These are phyloP conservation scores for Seminavis robusta DNA, from an alignment of 108 stramenopile genomes.

Conservation along the genomic window DNA sequence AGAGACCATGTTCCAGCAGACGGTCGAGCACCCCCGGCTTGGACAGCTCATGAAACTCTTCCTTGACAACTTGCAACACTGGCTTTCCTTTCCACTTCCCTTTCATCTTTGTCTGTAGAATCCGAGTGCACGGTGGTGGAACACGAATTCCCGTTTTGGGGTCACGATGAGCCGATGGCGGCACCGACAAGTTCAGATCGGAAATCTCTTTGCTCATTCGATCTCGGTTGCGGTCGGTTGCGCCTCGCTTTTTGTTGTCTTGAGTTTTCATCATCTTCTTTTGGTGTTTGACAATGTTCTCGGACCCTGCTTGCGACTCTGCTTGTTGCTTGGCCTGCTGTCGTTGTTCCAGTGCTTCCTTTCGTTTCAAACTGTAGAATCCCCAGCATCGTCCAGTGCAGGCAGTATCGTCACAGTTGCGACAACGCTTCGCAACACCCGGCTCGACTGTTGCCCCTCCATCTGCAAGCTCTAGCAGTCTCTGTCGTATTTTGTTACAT, in stretches of 20 bases:
- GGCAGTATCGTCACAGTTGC: constrained; percentile 59
- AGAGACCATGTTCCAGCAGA: constrained; percentile 38
- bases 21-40: constrained; percentile 19
- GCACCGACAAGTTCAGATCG: constrained; percentile 26
- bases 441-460: constrained; percentile 1
- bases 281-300: no score
- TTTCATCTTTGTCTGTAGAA: constrained; percentile 53
- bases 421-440: constrained; percentile 28
- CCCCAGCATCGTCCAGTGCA: constrained; percentile 81
- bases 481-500: constrained; percentile 44
- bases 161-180: constrained; percentile 33
- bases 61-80: constrained; percentile 37
- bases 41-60: constrained; percentile 51
- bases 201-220: constrained; percentile 47
- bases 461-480: not conserved
- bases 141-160: constrained; percentile 42
- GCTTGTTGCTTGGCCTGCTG: constrained; percentile 1
- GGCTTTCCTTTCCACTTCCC: constrained; percentile 74
- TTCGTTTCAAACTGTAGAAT: constrained; percentile 67
- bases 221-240: no score
- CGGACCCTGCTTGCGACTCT: no score
- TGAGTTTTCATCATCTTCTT: no score
- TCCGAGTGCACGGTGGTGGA: constrained; percentile 54
- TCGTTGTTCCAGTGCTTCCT: constrained; percentile 43
- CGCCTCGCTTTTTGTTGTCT: no score